Percentiles rank a stretch among this genome's conserved stretches.
phyloP scores from a whole-genome alignment of 2,329 filamentous ascomycete species.

The Ilyonectria robusta region DNA sequence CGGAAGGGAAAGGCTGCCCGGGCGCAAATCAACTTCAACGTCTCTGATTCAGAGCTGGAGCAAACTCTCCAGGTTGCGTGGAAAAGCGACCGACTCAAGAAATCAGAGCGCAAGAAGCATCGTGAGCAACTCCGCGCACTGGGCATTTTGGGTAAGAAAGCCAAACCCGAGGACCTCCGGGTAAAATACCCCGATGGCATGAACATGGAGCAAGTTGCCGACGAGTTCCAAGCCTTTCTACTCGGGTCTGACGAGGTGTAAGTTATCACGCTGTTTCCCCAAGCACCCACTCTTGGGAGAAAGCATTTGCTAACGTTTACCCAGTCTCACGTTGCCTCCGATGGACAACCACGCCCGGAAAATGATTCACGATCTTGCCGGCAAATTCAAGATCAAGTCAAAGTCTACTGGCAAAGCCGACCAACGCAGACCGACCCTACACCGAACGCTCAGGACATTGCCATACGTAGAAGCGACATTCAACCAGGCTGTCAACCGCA shows the following conservation, averaged over 20 bases:
- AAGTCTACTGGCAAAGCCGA: slow-evolving; percentile 84
- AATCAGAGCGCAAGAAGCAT: slow-evolving; percentile 78
- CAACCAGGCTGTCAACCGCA: slow-evolving; percentile 50
- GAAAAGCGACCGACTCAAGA: slow-evolving; percentile 79
- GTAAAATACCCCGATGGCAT: slow-evolving; percentile 83
- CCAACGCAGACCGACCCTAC: slow-evolving; percentile 81
- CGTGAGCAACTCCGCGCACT: slow-evolving; percentile 78
- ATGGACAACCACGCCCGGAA: slow-evolving; percentile 87
- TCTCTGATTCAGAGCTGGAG: slow-evolving; percentile 78
- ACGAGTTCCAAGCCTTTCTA: slow-evolving; percentile 82
- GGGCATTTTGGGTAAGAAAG: slow-evolving; percentile 74
- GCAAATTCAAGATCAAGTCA: slow-evolving; percentile 83
- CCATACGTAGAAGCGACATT: slow-evolving; percentile 72
- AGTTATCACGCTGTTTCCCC: slow-evolving; percentile 45
- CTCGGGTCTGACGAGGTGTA: slow-evolving; percentile 74
- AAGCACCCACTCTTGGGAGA: neutral
- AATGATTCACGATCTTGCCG: slow-evolving; percentile 83
- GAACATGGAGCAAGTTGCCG: slow-evolving; percentile 76
- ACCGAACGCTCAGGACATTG: slow-evolving; percentile 78
- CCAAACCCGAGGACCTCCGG: slow-evolving; percentile 71
- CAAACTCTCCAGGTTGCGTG: slow-evolving; percentile 70
- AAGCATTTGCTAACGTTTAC: slow-evolving; percentile 23
- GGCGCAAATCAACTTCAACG: slow-evolving; percentile 64
- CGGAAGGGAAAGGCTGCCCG: slow-evolving; percentile 76
- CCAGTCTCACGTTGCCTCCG: slow-evolving; percentile 81